A percentile compares a stretch with the other conserved stretches of the same genome.
Conservation (phyloP, 495 filamentous ascomycete genomes). For the Saxophila tyrrhenica region DNA sequence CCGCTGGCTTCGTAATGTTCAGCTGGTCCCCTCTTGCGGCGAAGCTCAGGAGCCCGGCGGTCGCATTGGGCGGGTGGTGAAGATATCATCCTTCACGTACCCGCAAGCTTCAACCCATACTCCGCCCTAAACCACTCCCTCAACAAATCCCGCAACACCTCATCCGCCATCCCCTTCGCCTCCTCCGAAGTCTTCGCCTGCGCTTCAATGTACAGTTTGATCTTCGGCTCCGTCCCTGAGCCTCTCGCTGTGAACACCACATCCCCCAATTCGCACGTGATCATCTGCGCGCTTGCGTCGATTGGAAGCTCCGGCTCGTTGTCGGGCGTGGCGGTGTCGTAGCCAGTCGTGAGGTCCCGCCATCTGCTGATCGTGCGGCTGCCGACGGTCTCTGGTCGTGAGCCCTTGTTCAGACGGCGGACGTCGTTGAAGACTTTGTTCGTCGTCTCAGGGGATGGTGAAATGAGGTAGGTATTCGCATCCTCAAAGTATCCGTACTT, state of each 20-base stretch:
- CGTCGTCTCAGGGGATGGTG: slow-evolving; percentile 43
- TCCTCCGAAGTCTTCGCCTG: slow-evolving; percentile 23
- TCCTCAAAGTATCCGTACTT: slow-evolving; percentile 56
- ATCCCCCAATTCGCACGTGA: slow-evolving; percentile 55
- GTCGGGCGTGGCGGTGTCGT: slow-evolving; percentile 46
- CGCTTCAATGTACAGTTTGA: slow-evolving; percentile 35
- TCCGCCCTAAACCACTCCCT: slow-evolving; percentile 44
- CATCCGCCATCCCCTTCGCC: slow-evolving; percentile 43
- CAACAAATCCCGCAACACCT: slow-evolving; percentile 40
- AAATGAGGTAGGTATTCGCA: slow-evolving; percentile 57
- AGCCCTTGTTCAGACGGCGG: slow-evolving; percentile 20
- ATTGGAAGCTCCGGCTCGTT: slow-evolving; percentile 47
- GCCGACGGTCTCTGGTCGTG: slow-evolving; percentile 23
- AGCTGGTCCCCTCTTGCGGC: too few relatives aligned
- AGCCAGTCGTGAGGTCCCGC: slow-evolving; percentile 58
- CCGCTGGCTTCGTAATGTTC: too few relatives aligned
- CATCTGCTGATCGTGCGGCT: slow-evolving; percentile 41
- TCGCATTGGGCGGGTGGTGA: background rate
- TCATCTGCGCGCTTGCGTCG: slow-evolving; percentile 53
- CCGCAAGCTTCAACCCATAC: slow-evolving; percentile 13
- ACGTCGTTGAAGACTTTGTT: slow-evolving; percentile 45
- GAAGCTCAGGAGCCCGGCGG: too few relatives aligned
- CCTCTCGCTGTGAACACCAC: slow-evolving; percentile 56
- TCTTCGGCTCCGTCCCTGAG: slow-evolving; percentile 58
- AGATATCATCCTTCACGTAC: slow-evolving; percentile 2